These are phyloP conservation scores for Platismatia glauca DNA, from an alignment of 495 filamentous ascomycete genomes.

Conservation along the genomic window DNA sequence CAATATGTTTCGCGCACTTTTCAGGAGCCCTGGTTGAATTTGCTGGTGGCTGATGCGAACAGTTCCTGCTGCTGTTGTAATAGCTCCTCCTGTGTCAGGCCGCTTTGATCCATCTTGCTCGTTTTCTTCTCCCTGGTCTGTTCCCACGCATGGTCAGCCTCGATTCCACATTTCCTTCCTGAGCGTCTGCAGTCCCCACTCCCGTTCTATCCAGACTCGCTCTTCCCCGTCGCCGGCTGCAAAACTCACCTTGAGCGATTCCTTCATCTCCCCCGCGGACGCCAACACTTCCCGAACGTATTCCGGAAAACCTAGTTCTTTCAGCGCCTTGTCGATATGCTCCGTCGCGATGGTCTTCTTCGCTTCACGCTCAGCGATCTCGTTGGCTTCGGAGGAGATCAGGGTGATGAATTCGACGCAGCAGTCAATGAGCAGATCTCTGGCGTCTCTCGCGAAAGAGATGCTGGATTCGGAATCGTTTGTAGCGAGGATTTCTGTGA, in stretches of 20 bases:
- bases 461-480: conserved; percentile 44
- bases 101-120: conserved; percentile 91
- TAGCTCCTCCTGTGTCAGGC: conserved; percentile 80
- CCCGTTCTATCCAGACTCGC: not conserved
- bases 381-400: conserved; percentile 93
- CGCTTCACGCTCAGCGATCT: conserved; percentile 93
- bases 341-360: conserved; percentile 98
- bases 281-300: conserved; percentile 80
- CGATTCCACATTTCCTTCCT: not conserved
- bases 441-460: conserved; percentile 83
- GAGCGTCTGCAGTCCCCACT: not conserved
- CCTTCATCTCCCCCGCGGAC: conserved; percentile 84
- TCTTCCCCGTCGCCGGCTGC: not conserved
- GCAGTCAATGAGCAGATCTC: conserved; percentile 94
- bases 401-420: conserved; percentile 99
- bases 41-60: conserved; percentile 72
- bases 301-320: conserved; percentile 81
- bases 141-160: conserved; percentile 11
- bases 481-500: conserved; percentile 78
- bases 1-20: not conserved
- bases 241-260: conserved; percentile 70
- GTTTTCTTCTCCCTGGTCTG: conserved; percentile 93
- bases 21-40: conserved; percentile 50
- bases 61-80: conserved; percentile 82
- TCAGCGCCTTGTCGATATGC: conserved; percentile 86